These are phyloP conservation scores for Pythium guiyangense DNA, from an alignment of 352 stramenopile species.

Conservation along the genomic window DNA sequence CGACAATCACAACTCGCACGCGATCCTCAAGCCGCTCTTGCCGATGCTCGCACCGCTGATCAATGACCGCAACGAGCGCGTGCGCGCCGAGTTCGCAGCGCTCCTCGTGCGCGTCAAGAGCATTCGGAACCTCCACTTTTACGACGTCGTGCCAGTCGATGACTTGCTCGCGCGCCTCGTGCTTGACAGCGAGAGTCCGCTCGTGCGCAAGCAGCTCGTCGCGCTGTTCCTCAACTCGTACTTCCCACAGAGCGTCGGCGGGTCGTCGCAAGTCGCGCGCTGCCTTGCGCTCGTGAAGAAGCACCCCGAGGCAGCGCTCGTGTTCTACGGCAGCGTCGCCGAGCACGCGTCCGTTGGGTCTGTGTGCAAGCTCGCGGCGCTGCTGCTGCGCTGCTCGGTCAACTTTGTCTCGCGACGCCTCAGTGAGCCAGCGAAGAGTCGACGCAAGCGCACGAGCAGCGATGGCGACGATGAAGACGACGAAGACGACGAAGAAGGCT, in stretches of 20 bases:
- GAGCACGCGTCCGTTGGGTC: conserved; percentile 74
- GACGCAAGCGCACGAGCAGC: conserved; percentile 22
- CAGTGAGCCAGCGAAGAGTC: conserved; percentile 24
- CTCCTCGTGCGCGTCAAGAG: conserved; percentile 86
- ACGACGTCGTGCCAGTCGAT: conserved; percentile 79
- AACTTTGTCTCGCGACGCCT: conserved; percentile 73
- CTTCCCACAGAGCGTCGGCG: conserved; percentile 77
- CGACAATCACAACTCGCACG: conserved; percentile 84
- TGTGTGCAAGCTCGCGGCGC: conserved; percentile 74
- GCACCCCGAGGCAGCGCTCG: conserved; percentile 71
- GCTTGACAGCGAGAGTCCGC: conserved; percentile 44
- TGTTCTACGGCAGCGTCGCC: conserved; percentile 78
- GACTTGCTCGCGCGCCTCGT: conserved; percentile 72
- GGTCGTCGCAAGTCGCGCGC: conserved; percentile 77
- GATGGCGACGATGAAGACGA: conserved; percentile 53
- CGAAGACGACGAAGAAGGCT: conserved; percentile 61
- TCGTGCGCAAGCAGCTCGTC: conserved; percentile 73
- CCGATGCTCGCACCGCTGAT: conserved; percentile 78
- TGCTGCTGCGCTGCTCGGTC: conserved; percentile 70
- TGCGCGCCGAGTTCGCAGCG: conserved; percentile 70
- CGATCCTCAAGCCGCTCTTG: conserved; percentile 78
- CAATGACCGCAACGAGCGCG: conserved; percentile 81
- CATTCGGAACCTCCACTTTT: conserved; percentile 85
- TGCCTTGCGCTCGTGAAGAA: conserved; percentile 79
- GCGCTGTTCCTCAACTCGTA: conserved; percentile 86